phyloP scores from a whole-genome alignment of 768 basidiomycete genomes.

The Phanerochaete carnosa region DNA sequence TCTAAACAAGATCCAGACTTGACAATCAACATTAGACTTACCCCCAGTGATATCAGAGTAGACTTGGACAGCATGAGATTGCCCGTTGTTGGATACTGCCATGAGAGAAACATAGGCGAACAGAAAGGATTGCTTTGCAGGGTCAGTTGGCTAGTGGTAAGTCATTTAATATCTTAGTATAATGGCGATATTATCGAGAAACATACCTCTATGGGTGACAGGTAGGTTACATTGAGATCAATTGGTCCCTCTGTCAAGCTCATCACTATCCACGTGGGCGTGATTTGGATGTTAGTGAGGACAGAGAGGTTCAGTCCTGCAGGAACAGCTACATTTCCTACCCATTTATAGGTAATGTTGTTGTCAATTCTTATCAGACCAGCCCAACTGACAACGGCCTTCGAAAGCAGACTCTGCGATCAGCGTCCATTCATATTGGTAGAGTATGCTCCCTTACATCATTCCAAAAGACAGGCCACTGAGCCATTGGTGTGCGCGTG shows the following conservation, averaged over 20 bases:
- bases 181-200: too few species aligned
- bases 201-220: conserved; percentile 52
- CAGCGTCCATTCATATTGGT: too few species aligned
- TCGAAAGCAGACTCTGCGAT: too few species aligned
- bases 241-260: conserved; percentile 54
- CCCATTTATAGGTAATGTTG: conserved; percentile 13
- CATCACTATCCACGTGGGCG: conserved; percentile 57
- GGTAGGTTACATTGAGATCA: conserved; percentile 54
- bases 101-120: conserved; percentile 35
- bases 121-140: conserved; percentile 36
- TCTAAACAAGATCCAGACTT: background rate
- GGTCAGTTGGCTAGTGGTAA: conserved; percentile 31
- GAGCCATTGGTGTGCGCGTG: too few species aligned
- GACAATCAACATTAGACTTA: conserved; percentile 3
- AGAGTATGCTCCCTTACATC: too few species aligned
- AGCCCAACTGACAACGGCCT: conserved; percentile 6
- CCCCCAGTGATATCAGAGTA: conserved; percentile 39
- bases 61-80: conserved; percentile 31
- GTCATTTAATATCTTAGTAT: background rate
- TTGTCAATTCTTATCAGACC: conserved; percentile 8
- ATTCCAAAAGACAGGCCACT: background rate
- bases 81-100: conserved; percentile 28
- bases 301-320: conserved; percentile 8
- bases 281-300: conserved; percentile 29
- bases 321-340: conserved; percentile 7